Percentiles rank a stretch among this genome's conserved stretches.
Evolutionary conservation across 2,329 filamentous ascomycete species (phyloP).

Genomic region (Sclerotinia minor): DNA sequence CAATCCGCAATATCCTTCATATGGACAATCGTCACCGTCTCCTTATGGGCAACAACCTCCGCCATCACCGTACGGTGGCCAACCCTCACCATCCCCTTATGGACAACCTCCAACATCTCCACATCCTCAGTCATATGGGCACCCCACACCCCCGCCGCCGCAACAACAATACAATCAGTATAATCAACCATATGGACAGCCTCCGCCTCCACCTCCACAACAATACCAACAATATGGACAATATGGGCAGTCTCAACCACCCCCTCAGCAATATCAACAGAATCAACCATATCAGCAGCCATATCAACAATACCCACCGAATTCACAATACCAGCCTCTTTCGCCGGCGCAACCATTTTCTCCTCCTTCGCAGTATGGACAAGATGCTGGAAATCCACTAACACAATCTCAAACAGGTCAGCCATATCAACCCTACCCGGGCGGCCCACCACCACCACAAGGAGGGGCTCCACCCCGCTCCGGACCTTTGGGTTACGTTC

Average conservation of each 20-base stretch:
- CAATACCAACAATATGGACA: conserved; percentile 16
- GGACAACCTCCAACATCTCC: conserved; percentile 4
- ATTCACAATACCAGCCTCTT: neutral
- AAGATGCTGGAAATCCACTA: conserved; percentile 14
- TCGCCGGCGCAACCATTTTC: neutral
- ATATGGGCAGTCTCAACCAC: conserved; percentile 5
- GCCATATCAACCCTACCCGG: conserved; percentile 24
- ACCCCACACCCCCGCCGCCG: neutral
- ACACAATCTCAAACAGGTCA: conserved; percentile 24
- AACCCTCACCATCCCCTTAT: conserved; percentile 1
- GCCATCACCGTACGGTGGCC: conserved; percentile 2
- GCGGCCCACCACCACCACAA: conserved; percentile 11
- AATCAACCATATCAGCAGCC: conserved; percentile 1
- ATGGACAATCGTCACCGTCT: conserved; percentile 2
- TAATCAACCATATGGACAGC: conserved; percentile 13
- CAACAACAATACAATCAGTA: conserved; percentile 18
- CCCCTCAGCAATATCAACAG: conserved; percentile 6
- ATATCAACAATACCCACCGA: conserved; percentile 7
- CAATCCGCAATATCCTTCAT: conserved; percentile 4
- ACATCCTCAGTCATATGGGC: conserved; percentile 14
- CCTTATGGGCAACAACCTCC: conserved; percentile 10
- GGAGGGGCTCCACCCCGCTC: conserved; percentile 27
- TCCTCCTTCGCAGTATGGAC: conserved; percentile 15
- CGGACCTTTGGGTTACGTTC: conserved; percentile 22
- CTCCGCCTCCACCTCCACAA: conserved; percentile 2